These are phyloP conservation scores for Aspergillus sp. DNA, from an alignment of 2,329 filamentous ascomycete genomes.

Conservation along the genomic window DNA sequence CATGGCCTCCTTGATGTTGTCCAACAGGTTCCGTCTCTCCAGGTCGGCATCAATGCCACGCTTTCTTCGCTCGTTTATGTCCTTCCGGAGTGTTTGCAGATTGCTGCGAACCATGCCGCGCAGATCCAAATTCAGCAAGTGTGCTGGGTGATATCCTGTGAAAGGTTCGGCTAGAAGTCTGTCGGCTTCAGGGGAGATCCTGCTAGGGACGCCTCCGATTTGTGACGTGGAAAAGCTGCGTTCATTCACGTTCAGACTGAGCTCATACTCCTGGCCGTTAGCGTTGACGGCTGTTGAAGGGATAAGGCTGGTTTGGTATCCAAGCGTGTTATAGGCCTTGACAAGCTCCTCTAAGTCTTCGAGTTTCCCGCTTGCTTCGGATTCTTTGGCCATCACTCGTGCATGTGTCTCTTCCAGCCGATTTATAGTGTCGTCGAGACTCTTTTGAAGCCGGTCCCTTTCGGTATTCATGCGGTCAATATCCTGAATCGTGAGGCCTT, in stretches of 20 bases:
- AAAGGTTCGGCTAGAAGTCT: conserved; percentile 77
- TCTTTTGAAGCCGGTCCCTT: conserved; percentile 86
- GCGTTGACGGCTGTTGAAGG: conserved; percentile 82
- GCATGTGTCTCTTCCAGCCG: conserved; percentile 83
- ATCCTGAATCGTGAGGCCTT: conserved; percentile 95
- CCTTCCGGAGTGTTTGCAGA: conserved; percentile 77
- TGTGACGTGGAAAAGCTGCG: conserved; percentile 72
- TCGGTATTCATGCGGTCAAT: conserved; percentile 99
- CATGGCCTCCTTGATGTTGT: conserved; percentile 94
- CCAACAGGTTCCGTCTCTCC: conserved; percentile 89
- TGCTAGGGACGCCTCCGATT: conserved; percentile 49
- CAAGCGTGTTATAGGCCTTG: conserved; percentile 88
- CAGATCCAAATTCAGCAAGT: conserved; percentile 86
- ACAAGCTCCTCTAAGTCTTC: conserved; percentile 91
- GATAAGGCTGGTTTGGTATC: conserved; percentile 90
- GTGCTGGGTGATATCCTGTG: conserved; percentile 85
- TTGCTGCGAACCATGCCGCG: conserved; percentile 77
- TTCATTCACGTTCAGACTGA: conserved; percentile 78
- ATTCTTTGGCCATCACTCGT: conserved; percentile 79
- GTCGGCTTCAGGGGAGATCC: conserved; percentile 60
- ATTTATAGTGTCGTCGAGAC: conserved; percentile 72
- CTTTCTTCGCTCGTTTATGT: conserved; percentile 86
- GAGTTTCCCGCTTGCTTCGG: conserved; percentile 79
- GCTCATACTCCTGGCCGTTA: conserved; percentile 79
- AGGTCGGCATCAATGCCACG: conserved; percentile 84